Evolutionary conservation across 768 basidiomycete genomes (phyloP).

Genomic region (Tulasnella sp.): DNA sequence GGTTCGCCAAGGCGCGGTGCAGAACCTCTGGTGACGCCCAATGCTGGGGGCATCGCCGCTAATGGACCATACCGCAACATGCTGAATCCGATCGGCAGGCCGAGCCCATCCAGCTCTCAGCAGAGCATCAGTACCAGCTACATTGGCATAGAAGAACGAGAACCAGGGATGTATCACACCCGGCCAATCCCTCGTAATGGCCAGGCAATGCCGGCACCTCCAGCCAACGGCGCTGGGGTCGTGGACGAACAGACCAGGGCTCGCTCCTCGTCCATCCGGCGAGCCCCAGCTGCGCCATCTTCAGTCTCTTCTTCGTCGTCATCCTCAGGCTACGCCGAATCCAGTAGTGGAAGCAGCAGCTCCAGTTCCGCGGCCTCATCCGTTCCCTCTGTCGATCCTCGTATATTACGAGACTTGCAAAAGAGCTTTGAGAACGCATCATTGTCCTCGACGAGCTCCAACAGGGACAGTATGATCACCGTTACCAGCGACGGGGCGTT

Average conservation of each 20-base stretch:
- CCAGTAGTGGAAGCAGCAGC: conserved; percentile 11
- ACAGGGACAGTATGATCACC: conserved; percentile 41
- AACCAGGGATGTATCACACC: conserved; percentile 24
- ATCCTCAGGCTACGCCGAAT: conserved; percentile 20
- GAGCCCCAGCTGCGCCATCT: neutral
- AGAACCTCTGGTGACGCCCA: neutral
- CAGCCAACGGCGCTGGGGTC: neutral
- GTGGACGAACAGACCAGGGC: neutral
- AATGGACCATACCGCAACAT: conserved; percentile 1
- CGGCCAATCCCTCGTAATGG: conserved; percentile 18
- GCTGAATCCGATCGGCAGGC: neutral
- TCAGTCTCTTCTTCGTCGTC: conserved; percentile 27
- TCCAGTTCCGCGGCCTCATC: conserved; percentile 32
- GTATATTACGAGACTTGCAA: neutral
- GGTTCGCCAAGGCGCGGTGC: conserved; percentile 18
- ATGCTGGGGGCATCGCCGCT: neutral
- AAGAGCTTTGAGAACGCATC: conserved; percentile 14
- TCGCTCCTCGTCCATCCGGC: conserved; percentile 20
- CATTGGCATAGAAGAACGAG: conserved; percentile 22
- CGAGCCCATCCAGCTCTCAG: conserved; percentile 1
- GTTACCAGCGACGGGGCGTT: conserved; percentile 83
- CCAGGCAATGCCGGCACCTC: neutral
- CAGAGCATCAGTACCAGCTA: conserved; percentile 28
- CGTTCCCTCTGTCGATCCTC: conserved; percentile 33
- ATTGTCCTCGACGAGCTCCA: conserved; percentile 24